These are phyloP conservation scores for Trichosporon sp. DNA, from an alignment of 1,284 basidiomycete species.

Conservation along the genomic window DNA sequence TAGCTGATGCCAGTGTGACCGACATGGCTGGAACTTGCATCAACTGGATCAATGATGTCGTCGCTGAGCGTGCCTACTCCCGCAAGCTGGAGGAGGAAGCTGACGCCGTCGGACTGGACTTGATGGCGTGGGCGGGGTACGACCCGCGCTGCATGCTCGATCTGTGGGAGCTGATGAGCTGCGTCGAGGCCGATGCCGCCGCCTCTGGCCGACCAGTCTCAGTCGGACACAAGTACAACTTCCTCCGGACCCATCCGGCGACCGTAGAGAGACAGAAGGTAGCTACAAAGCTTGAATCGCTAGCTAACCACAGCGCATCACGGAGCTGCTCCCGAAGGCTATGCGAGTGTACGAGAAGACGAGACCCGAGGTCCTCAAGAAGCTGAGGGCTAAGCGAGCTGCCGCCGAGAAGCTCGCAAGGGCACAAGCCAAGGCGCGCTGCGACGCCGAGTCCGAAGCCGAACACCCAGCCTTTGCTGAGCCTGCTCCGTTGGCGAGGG, in stretches of 20 bases:
- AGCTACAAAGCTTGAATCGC: neutral
- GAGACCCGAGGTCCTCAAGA: constrained; percentile 9
- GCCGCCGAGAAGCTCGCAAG: neutral
- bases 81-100: constrained; percentile 62
- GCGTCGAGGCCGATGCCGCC: constrained; percentile 57
- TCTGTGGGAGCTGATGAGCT: constrained; percentile 60
- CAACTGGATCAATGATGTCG: constrained; percentile 60
- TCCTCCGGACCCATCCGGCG: constrained; percentile 60
- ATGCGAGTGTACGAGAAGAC: constrained; percentile 5
- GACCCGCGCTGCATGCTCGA: constrained; percentile 59
- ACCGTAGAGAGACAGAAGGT: constrained; percentile 56
- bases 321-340: neutral
- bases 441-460: neutral
- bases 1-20: constrained; percentile 50
- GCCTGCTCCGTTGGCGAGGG: neutral
- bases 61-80: constrained; percentile 60
- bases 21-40: constrained; percentile 59
- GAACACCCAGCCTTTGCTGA: neutral
- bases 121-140: constrained; percentile 60
- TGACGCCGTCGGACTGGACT: constrained; percentile 59
- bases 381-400: neutral
- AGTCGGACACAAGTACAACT: constrained; percentile 52
- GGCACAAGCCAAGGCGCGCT: neutral
- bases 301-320: constrained; percentile 2
- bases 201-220: constrained; percentile 41